Percentiles rank a stretch among this genome's conserved stretches.
These are phyloP conservation scores for Entonaema liquescens DNA, from an alignment of 495 filamentous ascomycete species.

Conservation along the genomic window DNA sequence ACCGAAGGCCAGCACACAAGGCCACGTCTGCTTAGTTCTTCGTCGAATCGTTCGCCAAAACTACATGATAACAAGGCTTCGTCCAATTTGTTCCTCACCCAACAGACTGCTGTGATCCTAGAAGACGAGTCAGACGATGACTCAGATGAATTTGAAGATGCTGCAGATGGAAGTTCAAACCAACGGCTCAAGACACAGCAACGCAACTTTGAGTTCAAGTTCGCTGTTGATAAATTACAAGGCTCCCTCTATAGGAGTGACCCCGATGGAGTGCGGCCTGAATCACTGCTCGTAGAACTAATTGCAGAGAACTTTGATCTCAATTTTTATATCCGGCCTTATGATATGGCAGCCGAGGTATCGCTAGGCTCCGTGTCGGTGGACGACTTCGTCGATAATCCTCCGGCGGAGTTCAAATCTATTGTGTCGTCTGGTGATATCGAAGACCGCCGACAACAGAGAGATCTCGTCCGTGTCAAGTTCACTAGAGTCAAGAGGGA, in stretches of 20 bases:
- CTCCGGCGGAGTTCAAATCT: conserved; percentile 91
- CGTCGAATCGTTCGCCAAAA: conserved; percentile 48
- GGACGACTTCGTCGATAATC: conserved; percentile 92
- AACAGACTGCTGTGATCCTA: conserved; percentile 78
- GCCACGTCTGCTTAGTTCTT: conserved; percentile 57
- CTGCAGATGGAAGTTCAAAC: conserved; percentile 65
- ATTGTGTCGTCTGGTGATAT: conserved; percentile 90
- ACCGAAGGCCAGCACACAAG: conserved; percentile 62
- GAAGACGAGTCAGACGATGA: conserved; percentile 76
- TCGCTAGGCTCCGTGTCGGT: conserved; percentile 86
- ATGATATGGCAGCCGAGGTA: conserved; percentile 91
- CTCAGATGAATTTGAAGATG: conserved; percentile 68
- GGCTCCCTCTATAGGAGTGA: conserved; percentile 91
- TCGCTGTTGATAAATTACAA: conserved; percentile 89
- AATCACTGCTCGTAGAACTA: conserved; percentile 87
- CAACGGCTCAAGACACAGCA: conserved; percentile 79
- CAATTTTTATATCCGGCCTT: conserved; percentile 85
- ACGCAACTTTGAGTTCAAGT: conserved; percentile 93
- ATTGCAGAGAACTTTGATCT: conserved; percentile 90
- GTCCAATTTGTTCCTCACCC: conserved; percentile 56
- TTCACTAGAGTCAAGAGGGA: conserved; percentile 88
- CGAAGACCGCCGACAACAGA: conserved; percentile 68
- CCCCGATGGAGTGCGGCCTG: conserved; percentile 75
- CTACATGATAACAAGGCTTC: conserved; percentile 45
- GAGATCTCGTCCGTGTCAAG: conserved; percentile 86